Conservation (phyloP, 1,139 yeast genomes). For the Pichia sp. region DNA sequence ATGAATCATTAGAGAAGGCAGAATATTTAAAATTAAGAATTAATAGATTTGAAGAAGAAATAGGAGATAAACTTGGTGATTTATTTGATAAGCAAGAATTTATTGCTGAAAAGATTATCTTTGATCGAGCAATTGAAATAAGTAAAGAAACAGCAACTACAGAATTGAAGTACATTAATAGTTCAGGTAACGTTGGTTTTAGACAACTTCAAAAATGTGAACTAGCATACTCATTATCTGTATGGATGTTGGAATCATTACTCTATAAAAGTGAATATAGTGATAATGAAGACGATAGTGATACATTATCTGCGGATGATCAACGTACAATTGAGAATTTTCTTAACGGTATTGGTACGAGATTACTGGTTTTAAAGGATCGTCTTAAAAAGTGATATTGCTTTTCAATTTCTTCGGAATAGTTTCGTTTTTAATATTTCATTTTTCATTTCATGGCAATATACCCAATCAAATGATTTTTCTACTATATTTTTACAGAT, state of each 20-base stretch:
- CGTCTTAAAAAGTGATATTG: slow-evolving; percentile 27
- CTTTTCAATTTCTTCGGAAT: too few relatives aligned
- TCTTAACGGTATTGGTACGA: slow-evolving; percentile 63
- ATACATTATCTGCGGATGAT: slow-evolving; percentile 40
- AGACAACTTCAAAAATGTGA: slow-evolving; percentile 78
- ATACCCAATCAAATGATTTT: too few relatives aligned
- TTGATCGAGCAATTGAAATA: slow-evolving; percentile 90
- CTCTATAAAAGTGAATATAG: slow-evolving; percentile 42
- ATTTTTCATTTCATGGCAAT: too few relatives aligned
- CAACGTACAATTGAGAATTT: slow-evolving; percentile 68
- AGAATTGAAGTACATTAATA: slow-evolving; percentile 47
- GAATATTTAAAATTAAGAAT: slow-evolving; percentile 60
- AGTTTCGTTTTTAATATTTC: too few relatives aligned
- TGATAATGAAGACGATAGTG: slow-evolving; percentile 40
- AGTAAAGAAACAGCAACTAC: slow-evolving; percentile 85
- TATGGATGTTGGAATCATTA: slow-evolving; percentile 92
- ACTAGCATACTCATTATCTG: slow-evolving; percentile 79
- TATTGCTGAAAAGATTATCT: slow-evolving; percentile 76
- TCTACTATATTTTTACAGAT: too few relatives aligned
- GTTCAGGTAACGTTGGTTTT: slow-evolving; percentile 28
- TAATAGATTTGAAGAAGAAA: slow-evolving; percentile 41
- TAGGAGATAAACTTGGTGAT: neutral
- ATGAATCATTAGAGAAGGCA: slow-evolving; percentile 83
- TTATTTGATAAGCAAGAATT: slow-evolving; percentile 14
- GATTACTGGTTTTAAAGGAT: slow-evolving; percentile 53